Conservation (phyloP, 2,329 filamentous ascomycete genomes). For the Diatrype stigma region DNA sequence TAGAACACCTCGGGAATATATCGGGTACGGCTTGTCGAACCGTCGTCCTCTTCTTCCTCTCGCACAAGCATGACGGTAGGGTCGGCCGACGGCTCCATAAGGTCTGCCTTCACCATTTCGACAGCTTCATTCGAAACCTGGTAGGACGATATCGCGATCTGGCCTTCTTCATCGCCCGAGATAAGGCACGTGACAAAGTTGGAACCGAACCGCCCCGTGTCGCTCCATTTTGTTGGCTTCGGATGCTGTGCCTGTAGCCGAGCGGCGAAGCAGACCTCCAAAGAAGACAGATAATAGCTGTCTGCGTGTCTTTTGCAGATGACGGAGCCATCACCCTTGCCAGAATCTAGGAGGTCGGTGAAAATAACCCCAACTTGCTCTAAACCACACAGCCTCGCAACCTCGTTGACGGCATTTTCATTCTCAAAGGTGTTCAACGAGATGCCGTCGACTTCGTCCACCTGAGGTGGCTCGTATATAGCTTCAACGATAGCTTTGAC, state of each 20-base stretch:
- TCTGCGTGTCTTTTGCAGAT: constrained; percentile 94
- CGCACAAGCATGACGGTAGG: constrained; percentile 92
- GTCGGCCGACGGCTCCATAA: constrained; percentile 91
- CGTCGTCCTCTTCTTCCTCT: constrained; percentile 81
- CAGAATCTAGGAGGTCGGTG: constrained; percentile 84
- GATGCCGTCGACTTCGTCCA: constrained; percentile 83
- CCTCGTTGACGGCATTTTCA: constrained; percentile 73
- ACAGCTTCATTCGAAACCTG: constrained; percentile 94
- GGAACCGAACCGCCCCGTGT: constrained; percentile 88
- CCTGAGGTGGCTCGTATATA: constrained; percentile 92
- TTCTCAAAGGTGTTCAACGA: constrained; percentile 82
- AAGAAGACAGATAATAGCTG: constrained; percentile 88
- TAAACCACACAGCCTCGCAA: constrained; percentile 79
- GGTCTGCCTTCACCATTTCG: constrained; percentile 93
- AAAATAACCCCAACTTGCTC: constrained; percentile 90
- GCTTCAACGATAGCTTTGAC: constrained; percentile 95
- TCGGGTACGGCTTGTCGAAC: constrained; percentile 61
- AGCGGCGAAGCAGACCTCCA: constrained; percentile 86
- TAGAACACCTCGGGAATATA: constrained; percentile 99
- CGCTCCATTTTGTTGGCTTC: constrained; percentile 93
- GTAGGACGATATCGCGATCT: constrained; percentile 86
- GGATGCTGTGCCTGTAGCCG: constrained; percentile 84
- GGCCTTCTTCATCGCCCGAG: constrained; percentile 84
- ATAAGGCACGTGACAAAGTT: constrained; percentile 96
- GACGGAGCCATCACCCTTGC: constrained; percentile 76